Percentiles rank a stretch among this genome's conserved stretches.
Conservation (phyloP, 495 filamentous ascomycete genomes). For the Trichoderma erinaceum region DNA sequence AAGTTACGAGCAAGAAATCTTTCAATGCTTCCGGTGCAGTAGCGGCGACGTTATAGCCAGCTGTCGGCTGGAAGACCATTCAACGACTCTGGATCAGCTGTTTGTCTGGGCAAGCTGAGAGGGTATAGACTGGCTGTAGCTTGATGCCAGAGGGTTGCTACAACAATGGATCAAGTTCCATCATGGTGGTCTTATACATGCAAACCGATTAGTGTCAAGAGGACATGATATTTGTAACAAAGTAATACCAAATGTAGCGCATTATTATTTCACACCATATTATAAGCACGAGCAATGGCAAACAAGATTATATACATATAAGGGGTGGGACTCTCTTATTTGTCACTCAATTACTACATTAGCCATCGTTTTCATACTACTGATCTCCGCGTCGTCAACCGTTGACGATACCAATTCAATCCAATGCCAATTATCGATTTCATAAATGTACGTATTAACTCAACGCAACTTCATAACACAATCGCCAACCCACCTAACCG, state of each 20-base stretch:
- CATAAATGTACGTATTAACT: background rate
- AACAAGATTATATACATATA: background rate
- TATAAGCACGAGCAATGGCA: background rate
- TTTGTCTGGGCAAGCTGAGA: background rate
- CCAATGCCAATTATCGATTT: background rate
- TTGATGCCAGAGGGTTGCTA: background rate
- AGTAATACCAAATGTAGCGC: background rate
- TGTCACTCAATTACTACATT: slow-evolving; percentile 8
- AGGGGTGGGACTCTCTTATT: slow-evolving; percentile 3
- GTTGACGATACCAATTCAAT: background rate
- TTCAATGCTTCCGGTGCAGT: slow-evolving; percentile 66
- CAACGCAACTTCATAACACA: background rate
- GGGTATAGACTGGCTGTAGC: background rate
- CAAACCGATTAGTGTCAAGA: background rate
- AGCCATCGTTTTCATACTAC: slow-evolving; percentile 10
- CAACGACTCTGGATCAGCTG: background rate
- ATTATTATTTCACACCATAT: background rate
- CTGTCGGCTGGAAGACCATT: background rate
- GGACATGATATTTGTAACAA: background rate
- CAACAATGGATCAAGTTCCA: background rate
- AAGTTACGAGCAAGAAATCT: slow-evolving; percentile 41
- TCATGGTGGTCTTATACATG: background rate
- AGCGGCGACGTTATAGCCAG: slow-evolving; percentile 57
- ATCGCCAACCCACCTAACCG: background rate
- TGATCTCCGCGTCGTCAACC: background rate